A percentile compares a stretch with the other conserved stretches of the same genome.
These are phyloP conservation scores for Rhypophila decipiens DNA, from an alignment of 495 filamentous ascomycete genomes.

Conservation along the genomic window DNA sequence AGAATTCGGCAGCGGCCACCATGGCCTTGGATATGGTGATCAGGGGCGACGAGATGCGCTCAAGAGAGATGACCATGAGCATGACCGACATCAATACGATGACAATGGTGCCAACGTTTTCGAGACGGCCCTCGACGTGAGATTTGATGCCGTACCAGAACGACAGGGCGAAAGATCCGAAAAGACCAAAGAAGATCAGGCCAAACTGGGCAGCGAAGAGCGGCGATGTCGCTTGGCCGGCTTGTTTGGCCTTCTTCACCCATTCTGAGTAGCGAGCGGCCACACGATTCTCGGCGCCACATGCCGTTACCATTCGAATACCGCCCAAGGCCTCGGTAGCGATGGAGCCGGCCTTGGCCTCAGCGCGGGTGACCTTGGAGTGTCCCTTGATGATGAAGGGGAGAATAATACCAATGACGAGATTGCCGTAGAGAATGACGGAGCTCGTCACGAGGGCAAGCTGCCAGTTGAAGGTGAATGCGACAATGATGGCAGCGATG, in stretches of 20 bases:
- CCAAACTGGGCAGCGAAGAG: slow-evolving; percentile 36
- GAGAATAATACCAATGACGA: slow-evolving; percentile 48
- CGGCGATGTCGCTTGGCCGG: slow-evolving; percentile 37
- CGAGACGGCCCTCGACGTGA: slow-evolving; percentile 31
- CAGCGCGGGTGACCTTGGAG: slow-evolving; percentile 29
- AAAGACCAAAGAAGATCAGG: slow-evolving; percentile 37
- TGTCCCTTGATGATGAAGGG: slow-evolving; percentile 55
- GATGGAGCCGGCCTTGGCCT: slow-evolving; percentile 49
- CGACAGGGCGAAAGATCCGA: slow-evolving; percentile 35
- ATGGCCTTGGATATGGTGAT: slow-evolving; percentile 47
- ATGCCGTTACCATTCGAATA: slow-evolving; percentile 57
- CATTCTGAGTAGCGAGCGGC: slow-evolving; percentile 45
- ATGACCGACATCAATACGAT: slow-evolving; percentile 53
- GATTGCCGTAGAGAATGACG: slow-evolving; percentile 48
- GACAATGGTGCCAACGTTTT: slow-evolving; percentile 38
- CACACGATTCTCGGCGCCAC: slow-evolving; percentile 54
- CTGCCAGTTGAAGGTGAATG: slow-evolving; percentile 52
- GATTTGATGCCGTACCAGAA: slow-evolving; percentile 51
- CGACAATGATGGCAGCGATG: slow-evolving; percentile 52
- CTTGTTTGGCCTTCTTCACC: slow-evolving; percentile 48
- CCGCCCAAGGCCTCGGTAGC: slow-evolving; percentile 52
- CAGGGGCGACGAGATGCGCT: slow-evolving; percentile 46
- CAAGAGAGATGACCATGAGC: slow-evolving; percentile 46
- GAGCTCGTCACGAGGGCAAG: slow-evolving; percentile 52
- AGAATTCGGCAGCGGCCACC: slow-evolving; percentile 51